phyloP scores from a whole-genome alignment of 352 stramenopile genomes.

The Phytophthora idaei region DNA sequence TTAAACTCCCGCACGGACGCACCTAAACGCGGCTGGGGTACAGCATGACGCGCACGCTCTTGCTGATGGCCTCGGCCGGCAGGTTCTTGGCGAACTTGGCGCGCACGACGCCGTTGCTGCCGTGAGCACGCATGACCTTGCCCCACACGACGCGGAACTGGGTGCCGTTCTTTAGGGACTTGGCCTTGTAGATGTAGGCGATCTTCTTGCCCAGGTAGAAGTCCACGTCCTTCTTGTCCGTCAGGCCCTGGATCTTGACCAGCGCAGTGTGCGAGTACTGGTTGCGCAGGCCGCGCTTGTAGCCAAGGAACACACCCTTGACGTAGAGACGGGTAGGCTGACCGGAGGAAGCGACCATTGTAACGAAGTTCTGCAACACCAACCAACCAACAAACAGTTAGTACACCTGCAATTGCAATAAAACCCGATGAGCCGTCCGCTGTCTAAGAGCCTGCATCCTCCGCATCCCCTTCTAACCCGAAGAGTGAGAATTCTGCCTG shows the following conservation, averaged over 20 bases:
- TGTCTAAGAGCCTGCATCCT: conserved; percentile 9
- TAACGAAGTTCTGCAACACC: conserved; percentile 71
- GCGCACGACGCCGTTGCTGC: conserved; percentile 98
- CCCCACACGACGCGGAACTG: conserved; percentile 99
- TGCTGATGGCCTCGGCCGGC: conserved; percentile 95
- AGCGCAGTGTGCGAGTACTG: conserved; percentile 98
- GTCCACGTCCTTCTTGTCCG: conserved; percentile 97
- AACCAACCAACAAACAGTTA: conserved; percentile 21
- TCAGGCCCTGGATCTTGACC: conserved; percentile 99
- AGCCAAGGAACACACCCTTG: conserved; percentile 98
- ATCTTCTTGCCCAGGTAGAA: conserved; percentile 99
- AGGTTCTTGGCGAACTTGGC: conserved; percentile 99
- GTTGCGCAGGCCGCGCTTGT: conserved; percentile 98
- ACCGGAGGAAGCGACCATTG: conserved; percentile 91
- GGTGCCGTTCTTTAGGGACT: conserved; percentile 93
- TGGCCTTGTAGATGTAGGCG: conserved; percentile 99
- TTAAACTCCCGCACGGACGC: conserved; percentile 17
- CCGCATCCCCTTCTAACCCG: neutral
- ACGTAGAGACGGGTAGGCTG: conserved; percentile 97
- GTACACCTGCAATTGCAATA: conserved; percentile 10
- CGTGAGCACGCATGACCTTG: conserved; percentile 97
- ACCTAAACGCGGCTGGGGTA: conserved; percentile 98
- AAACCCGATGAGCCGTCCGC: neutral
- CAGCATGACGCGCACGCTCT: conserved; percentile 98
- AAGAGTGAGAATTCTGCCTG: neutral